Base-by-base conservation (phyloP, 1,284 basidiomycete genomes). In the Cyathus olla region DNA sequence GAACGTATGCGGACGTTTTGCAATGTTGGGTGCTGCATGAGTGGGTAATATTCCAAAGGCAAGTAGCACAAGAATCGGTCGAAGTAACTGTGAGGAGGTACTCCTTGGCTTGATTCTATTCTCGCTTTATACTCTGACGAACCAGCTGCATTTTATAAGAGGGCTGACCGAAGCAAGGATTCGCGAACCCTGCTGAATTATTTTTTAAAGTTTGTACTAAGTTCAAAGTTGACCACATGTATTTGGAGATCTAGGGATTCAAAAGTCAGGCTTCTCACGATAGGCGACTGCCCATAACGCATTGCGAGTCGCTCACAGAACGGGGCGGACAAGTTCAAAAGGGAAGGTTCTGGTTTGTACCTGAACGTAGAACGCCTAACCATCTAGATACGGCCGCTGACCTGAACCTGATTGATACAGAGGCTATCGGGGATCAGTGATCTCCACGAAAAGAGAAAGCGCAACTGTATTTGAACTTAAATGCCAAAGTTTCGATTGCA, bases 1-100 rank as follows among this genome's bases (percentile, higher is more conserved):
- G 90, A 91, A 68, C 90, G 87, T 65, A 94, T 90, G 73, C 90
- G 89, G 29, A 91, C 87, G 73, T 90, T 90, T 61, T 86, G 84
- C 49, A 94, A 83, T 55, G 92, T 94, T 48, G 92, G 92, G 57
- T 83, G 85, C 73, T 94, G 92, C 85, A 89, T 87, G 56, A 72
- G 49, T 46, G 19, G 31, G 31, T 35, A 13, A 8, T 35, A 35
- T 35, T 35, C 13, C 6, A 35, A 13, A 35, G 31, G 13, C 13
- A 35, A 35, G 31, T 13, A 8, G 13, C 31, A 35, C 8, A 66
- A 39, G 57, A 37, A 53, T 57, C 42, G 54, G 53, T 27, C 27
- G 44, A 53, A 53, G 31, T 49, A 17, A 46, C 42, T 49, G 47
- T 63, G 52, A 54, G 50, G 59, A 50, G 56, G 58, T 49, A 55